Evolutionary conservation across 306 rosid genomes (phyloP).

Genomic region (Clitoria ternatea): DNA sequence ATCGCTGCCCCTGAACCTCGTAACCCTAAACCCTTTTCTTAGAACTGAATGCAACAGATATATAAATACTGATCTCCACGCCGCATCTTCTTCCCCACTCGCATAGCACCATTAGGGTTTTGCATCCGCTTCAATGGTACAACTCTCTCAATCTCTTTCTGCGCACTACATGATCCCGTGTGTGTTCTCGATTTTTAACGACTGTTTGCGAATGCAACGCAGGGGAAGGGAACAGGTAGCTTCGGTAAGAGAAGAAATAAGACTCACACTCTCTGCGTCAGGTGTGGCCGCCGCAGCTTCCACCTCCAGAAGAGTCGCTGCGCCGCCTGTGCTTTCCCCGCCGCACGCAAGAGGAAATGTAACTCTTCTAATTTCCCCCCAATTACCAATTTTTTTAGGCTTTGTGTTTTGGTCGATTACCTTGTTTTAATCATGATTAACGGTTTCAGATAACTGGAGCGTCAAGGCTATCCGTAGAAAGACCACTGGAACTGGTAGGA

Average conservation of each 20-base stretch:
- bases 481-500: slow-evolving; percentile 99
- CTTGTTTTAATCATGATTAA: not conserved
- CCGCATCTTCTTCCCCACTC: slow-evolving; percentile 19
- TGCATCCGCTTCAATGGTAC: slow-evolving; percentile 56
- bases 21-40: slow-evolving; percentile 31
- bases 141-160: not conserved
- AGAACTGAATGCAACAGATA: not conserved
- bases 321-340: slow-evolving; percentile 89
- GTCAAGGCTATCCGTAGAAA: slow-evolving; percentile 91
- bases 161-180: not conserved
- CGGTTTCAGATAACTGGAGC: slow-evolving; percentile 82
- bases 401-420: not conserved
- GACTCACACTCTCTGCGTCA: slow-evolving; percentile 92
- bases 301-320: slow-evolving; percentile 97
- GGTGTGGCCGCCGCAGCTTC: slow-evolving; percentile 99
- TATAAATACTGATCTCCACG: slow-evolving; percentile 19
- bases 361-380: not conserved
- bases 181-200: not conserved
- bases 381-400: not conserved
- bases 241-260: slow-evolving; percentile 99
- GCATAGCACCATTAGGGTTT: slow-evolving; percentile 35
- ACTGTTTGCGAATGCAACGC: not conserved
- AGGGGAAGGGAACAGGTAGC: slow-evolving; percentile 98
- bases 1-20: not conserved
- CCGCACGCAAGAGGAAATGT: slow-evolving; percentile 91